A percentile compares a stretch with the other conserved stretches of the same genome.
Evolutionary conservation across 1,284 basidiomycete genomes (phyloP).

Genomic region (Dichomitus squalens): DNA sequence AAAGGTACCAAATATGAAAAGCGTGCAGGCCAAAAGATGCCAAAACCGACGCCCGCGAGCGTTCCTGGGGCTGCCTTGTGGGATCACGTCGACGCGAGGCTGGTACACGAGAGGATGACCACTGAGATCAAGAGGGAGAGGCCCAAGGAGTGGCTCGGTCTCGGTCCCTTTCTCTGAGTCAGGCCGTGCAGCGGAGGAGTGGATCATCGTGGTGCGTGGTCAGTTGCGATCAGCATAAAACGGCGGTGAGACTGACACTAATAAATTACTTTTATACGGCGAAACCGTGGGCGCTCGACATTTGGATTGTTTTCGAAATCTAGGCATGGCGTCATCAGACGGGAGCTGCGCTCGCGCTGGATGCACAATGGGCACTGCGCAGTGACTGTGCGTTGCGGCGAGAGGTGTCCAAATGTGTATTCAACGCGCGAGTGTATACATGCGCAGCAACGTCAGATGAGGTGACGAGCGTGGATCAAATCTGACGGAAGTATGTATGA

Average conservation of each 20-base stretch:
- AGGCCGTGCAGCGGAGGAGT: not conserved
- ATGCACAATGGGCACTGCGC: too few relatives aligned
- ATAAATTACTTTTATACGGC: too few relatives aligned
- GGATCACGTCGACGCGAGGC: not conserved
- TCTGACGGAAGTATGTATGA: too few relatives aligned
- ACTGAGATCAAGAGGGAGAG: not conserved
- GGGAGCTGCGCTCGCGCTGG: too few relatives aligned
- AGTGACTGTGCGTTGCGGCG: too few relatives aligned
- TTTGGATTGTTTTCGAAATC: too few relatives aligned
- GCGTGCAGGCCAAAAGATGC: conserved; percentile 14
- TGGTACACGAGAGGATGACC: not conserved
- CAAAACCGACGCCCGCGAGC: conserved; percentile 21
- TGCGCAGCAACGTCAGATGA: too few relatives aligned
- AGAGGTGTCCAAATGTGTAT: too few relatives aligned
- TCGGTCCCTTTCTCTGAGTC: not conserved
- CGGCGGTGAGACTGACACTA: not conserved
- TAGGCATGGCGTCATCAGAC: too few relatives aligned
- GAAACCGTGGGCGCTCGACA: too few relatives aligned
- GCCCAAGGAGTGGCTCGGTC: not conserved
- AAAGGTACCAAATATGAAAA: conserved; percentile 7
- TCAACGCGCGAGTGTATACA: too few relatives aligned
- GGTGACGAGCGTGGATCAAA: too few relatives aligned
- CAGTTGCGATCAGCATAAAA: not conserved
- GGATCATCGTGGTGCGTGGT: not conserved
- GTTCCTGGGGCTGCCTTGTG: conserved; percentile 12